phyloP scores from a whole-genome alignment of 805 yeast genomes.

The Sugiyamaella lignohabitans region DNA sequence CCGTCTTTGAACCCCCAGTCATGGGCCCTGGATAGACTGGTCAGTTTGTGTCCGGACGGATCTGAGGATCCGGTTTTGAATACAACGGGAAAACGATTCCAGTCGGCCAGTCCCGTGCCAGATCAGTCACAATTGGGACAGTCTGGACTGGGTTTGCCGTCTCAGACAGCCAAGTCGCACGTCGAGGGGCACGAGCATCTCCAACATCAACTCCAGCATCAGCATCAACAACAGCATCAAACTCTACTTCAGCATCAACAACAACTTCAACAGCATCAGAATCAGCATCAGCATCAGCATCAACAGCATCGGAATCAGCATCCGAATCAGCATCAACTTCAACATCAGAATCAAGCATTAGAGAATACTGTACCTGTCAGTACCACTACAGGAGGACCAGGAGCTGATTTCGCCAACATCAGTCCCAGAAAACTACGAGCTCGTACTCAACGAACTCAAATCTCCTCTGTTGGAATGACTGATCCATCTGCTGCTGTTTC shows the following conservation, averaged over 20 bases:
- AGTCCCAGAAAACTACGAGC: too few species aligned
- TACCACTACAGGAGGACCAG: too few species aligned
- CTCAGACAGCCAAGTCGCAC: neutral
- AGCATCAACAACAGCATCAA: neutral
- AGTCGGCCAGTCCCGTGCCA: neutral
- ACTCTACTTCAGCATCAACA: constrained; percentile 1
- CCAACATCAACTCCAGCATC: neutral
- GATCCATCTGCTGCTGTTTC: neutral
- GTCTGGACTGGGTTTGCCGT: neutral
- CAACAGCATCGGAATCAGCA: neutral
- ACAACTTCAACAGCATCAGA: neutral
- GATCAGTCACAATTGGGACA: neutral
- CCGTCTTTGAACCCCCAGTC: constrained; percentile 17
- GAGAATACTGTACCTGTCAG: too few species aligned
- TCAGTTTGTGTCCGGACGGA: constrained; percentile 9
- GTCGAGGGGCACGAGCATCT: neutral
- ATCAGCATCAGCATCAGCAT: neutral
- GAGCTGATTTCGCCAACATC: too few species aligned
- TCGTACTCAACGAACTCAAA: too few species aligned
- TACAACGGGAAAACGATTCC: neutral
- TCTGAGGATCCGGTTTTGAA: neutral
- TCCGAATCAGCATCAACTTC: neutral
- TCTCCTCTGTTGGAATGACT: too few species aligned
- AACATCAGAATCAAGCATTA: neutral
- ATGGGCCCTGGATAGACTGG: constrained; percentile 18